Percentiles rank a stretch among this genome's conserved stretches.
Conservation (phyloP, 371 early-diverging fungal species). For the Mycotypha africana region DNA sequence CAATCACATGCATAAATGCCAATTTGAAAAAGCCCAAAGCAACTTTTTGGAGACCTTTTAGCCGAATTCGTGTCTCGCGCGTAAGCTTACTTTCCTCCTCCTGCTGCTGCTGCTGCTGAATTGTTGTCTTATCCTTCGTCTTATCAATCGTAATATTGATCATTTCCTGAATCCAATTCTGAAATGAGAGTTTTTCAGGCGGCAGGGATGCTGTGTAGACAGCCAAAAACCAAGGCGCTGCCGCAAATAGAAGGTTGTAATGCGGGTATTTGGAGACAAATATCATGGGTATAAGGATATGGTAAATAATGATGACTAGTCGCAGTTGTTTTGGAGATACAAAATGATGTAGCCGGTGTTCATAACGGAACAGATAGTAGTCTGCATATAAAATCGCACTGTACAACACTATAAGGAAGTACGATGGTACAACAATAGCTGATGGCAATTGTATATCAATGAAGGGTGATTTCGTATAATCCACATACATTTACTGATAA, state of each 20-base stretch:
- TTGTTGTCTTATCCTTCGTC: not conserved
- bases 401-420: conserved; percentile 5
- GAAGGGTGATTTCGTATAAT: conserved; percentile 12
- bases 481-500: conserved; percentile 11
- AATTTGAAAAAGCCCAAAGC: conserved; percentile 20
- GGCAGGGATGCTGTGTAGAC: conserved; percentile 15
- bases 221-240: conserved; percentile 19
- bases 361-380: conserved; percentile 7
- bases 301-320: conserved; percentile 3
- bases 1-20: conserved; percentile 8
- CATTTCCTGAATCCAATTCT: not conserved
- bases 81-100: too few species aligned
- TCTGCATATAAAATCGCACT: conserved; percentile 3
- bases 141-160: not conserved
- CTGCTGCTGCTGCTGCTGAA: too few species aligned
- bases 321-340: conserved; percentile 5
- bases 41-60: conserved; percentile 17
- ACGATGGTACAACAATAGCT: conserved; percentile 5
- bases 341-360: conserved; percentile 4
- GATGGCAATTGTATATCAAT: conserved; percentile 20
- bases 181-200: not conserved
- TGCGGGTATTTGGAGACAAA: conserved; percentile 9
- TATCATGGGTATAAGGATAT: conserved; percentile 11
- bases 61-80: conserved; percentile 9
- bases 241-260: conserved; percentile 11